These are phyloP conservation scores for Microcyclospora tardicrescens DNA, from an alignment of 2,329 filamentous ascomycete genomes.

Conservation along the genomic window DNA sequence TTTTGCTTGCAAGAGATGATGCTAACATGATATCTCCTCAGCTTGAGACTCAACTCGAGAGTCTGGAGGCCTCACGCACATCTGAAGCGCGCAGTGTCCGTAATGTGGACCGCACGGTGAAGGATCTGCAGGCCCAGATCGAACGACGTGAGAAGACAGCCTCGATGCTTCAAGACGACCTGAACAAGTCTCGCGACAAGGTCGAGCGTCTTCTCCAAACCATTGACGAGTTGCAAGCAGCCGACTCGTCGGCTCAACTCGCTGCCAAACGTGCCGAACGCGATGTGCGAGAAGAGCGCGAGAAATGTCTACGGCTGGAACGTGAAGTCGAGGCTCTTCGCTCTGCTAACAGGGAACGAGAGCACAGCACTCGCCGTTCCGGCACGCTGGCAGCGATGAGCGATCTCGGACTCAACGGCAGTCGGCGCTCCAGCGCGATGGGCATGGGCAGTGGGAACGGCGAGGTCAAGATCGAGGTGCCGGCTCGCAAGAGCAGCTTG, in stretches of 20 bases:
- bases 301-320: conserved; percentile 70
- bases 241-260: conserved; percentile 70
- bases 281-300: conserved; percentile 76
- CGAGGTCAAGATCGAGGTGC: conserved; percentile 25
- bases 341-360: conserved; percentile 51
- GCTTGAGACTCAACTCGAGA: conserved; percentile 57
- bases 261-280: conserved; percentile 74
- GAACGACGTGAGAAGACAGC: conserved; percentile 80
- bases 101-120: conserved; percentile 86
- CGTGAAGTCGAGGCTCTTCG: conserved; percentile 79
- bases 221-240: conserved; percentile 87
- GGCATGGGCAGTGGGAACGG: conserved; percentile 22
- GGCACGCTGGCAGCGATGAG: conserved; percentile 26
- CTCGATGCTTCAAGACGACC: conserved; percentile 71
- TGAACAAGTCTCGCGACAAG: conserved; percentile 77
- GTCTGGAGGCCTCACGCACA: conserved; percentile 63
- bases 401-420: conserved; percentile 29
- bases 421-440: conserved; percentile 31
- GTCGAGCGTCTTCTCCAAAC: conserved; percentile 76
- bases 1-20: conserved; percentile 4
- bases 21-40: conserved; percentile 20
- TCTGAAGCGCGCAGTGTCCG: conserved; percentile 78
- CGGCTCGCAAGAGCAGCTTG: conserved; percentile 30
- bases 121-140: conserved; percentile 83
- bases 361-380: conserved; percentile 18